Conservation (phyloP, 1,284 basidiomycete species). For the Vanrija sp. region DNA sequence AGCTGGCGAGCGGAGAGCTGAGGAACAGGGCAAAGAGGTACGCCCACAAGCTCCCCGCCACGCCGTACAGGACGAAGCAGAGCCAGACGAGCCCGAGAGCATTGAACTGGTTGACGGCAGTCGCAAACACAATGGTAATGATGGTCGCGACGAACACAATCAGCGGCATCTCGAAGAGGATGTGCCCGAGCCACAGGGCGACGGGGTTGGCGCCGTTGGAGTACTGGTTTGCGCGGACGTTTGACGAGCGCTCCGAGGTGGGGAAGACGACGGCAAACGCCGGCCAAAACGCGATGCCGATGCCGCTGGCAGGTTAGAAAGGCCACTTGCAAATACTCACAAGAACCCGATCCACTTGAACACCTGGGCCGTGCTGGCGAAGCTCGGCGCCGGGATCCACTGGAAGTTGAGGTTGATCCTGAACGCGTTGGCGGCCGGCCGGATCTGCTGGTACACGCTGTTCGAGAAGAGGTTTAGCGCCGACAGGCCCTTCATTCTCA, state of each 20-base stretch:
- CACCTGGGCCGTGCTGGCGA: slow-evolving; percentile 24
- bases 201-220: slow-evolving; percentile 71
- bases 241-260: slow-evolving; percentile 57
- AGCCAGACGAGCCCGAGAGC: slow-evolving; percentile 58
- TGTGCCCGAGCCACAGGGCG: slow-evolving; percentile 73
- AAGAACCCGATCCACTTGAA: slow-evolving; percentile 36
- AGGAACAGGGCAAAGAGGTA: slow-evolving; percentile 64
- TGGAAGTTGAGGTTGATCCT: slow-evolving; percentile 62
- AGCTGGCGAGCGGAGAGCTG: slow-evolving; percentile 66
- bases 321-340: slow-evolving; percentile 10
- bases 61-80: slow-evolving; percentile 71
- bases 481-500: slow-evolving; percentile 51
- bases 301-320: slow-evolving; percentile 17
- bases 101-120: slow-evolving; percentile 60
- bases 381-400: slow-evolving; percentile 25
- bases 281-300: slow-evolving; percentile 60
- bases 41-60: slow-evolving; percentile 63
- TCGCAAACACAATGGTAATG: slow-evolving; percentile 61
- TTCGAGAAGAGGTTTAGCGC: slow-evolving; percentile 67
- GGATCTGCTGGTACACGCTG: slow-evolving; percentile 59
- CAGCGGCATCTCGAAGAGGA: slow-evolving; percentile 66
- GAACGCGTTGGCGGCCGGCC: slow-evolving; percentile 52
- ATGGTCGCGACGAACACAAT: slow-evolving; percentile 59
- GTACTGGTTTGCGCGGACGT: slow-evolving; percentile 64
- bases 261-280: slow-evolving; percentile 76